Percentiles rank a stretch among this genome's conserved stretches.
Evolutionary conservation across 2,329 filamentous ascomycete genomes (phyloP).

Genomic region (Venturia nashicola): DNA sequence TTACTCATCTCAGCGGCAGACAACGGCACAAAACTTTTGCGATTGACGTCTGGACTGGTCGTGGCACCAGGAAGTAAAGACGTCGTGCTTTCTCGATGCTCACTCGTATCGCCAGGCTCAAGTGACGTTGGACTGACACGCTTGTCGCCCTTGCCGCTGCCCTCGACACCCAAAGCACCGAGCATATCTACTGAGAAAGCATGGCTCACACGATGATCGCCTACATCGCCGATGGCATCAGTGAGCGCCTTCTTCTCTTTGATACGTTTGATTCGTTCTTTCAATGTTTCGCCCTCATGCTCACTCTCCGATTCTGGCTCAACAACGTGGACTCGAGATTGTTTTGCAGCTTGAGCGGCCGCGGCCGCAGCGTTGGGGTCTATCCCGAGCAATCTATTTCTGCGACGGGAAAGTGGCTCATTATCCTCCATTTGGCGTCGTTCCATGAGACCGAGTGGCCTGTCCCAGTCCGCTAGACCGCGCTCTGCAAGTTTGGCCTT

Average conservation of each 20-base stretch:
- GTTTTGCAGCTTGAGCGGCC: constrained; percentile 10
- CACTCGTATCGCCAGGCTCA: neutral
- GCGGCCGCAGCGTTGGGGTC: neutral
- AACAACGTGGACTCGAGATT: constrained; percentile 19
- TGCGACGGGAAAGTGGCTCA: constrained; percentile 69
- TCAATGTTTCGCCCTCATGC: constrained; percentile 54
- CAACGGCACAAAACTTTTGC: constrained; percentile 11
- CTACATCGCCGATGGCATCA: constrained; percentile 8
- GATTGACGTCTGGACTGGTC: neutral
- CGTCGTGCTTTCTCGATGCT: neutral
- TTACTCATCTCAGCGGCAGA: constrained; percentile 12
- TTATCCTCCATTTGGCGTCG: constrained; percentile 80
- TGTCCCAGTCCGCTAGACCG: constrained; percentile 42
- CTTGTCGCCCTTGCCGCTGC: constrained; percentile 23
- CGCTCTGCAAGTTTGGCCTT: constrained; percentile 33
- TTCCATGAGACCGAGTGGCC: constrained; percentile 64
- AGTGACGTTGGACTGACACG: neutral
- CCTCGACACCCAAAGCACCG: constrained; percentile 43
- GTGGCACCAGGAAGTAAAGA: constrained; percentile 13
- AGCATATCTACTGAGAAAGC: constrained; percentile 61
- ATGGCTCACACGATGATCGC: constrained; percentile 38
- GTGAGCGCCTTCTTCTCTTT: constrained; percentile 43
- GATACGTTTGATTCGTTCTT: constrained; percentile 52
- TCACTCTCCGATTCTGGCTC: constrained; percentile 28
- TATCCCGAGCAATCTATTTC: constrained; percentile 57